Base-by-base conservation (phyloP, 352 stramenopile species). In the Blastocystis sp. region DNA sequence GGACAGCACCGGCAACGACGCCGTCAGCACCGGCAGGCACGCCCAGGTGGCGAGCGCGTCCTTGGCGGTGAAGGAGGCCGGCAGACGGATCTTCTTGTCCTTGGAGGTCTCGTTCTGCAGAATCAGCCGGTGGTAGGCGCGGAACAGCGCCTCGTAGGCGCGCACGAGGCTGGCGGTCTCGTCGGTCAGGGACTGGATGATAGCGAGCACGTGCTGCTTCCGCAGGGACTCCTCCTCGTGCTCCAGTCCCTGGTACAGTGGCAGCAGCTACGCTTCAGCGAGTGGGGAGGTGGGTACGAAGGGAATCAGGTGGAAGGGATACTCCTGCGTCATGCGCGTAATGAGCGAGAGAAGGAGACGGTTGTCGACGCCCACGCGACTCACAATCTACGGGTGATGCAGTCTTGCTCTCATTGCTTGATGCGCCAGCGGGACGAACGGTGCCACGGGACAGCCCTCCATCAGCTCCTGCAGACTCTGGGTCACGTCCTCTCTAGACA, bases 281-380 rank as follows among this genome's bases (percentile, higher is more conserved):
- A 14, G 48, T 52, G 3, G 17, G 23, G 34, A 23, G 3, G 40
- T 19, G 19, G 2, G 21, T 48, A 84, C 74, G n/a, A 70, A 84
- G 28, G 74, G 74, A 70, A 84, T 66, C 3, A 84, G 23, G 43
- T 84, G 74, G 38, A 67, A 84, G 38, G 74, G 74, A 34, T 84
- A 84, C 5, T 61, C 4, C 19, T 67, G 4, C 4, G 56, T 64
- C 14, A 84, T 53, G 67, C 74, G 45, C 5, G 11, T 14, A 23
- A 84, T 70, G 21, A 84, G 61, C 1, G 21, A 52, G 19, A 52
- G n/a, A 3, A 84, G 74, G 0, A 67, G 10, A 5, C 14, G 48
- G 38, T 66, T 67, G 2, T 66, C 4, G 14, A 43, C 19, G 23
- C 74, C 74, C 11, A 84, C 66, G n/a, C 74, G 74, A 70, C 52